Base-by-base conservation (phyloP, 495 filamentous ascomycete genomes). In the Xylaria venustula region DNA sequence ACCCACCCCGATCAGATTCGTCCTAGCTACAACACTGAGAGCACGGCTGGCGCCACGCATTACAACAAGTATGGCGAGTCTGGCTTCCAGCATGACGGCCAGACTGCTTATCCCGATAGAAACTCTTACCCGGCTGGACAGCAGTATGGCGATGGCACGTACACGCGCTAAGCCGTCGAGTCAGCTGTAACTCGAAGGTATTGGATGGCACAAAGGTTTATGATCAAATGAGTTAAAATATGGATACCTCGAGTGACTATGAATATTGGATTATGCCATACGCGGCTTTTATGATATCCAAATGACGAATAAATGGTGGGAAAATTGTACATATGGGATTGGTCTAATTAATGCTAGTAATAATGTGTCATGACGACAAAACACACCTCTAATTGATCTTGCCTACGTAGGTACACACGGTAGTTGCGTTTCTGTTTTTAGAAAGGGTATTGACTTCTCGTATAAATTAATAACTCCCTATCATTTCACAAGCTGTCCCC, bases 21-120 rank as follows among this genome's bases (percentile, higher is more conserved):
- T 47, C 49, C 62, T 26, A 79, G 76, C 49, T 77, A 78, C 48
- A 69, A 75, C 53, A 77, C 76, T 22, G 77, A 79, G 56, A 59
- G 68, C 56, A 78, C 71, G 17, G 63, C 70, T 17, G 71, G 75
- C 6, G 72, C 58, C 50, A 53, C 58, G 40, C 65, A 63, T 9
- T 48, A 64, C 51, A 68, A 61, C 63, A 75, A 75, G 59, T 68
- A 71, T 47, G 64, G 59, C 54, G 58, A 67, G 44, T 54, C 58
- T 3, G 52, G 44, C 12, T 51, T 62, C 37, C 59, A 63, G 46
- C 46, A 71, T 19, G 66, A 71, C 32, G 69, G 69, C 32, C 69
- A 65, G 47, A 56, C 60, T 1, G 66, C 69, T 1, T 69, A 69
- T 25, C 69, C 69, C 20, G 66, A 71, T 47, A 60, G 55, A 34